Percentiles rank a stretch among this genome's conserved stretches.
Conservation (phyloP, 1,284 basidiomycete genomes). For the Tilletia caries region DNA sequence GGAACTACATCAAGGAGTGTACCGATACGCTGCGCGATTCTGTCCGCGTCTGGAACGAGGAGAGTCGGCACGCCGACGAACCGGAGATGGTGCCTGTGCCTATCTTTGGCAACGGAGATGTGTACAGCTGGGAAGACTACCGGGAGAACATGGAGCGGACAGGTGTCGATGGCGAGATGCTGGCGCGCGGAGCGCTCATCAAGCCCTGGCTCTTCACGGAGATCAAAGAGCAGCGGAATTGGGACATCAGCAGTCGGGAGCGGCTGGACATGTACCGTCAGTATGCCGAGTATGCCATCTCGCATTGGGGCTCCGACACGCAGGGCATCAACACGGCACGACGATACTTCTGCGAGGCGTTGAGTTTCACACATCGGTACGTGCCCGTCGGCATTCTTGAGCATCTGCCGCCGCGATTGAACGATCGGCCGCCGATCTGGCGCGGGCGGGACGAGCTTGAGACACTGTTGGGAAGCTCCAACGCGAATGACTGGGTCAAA, state of each 20-base stretch:
- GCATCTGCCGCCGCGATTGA: constrained; percentile 72
- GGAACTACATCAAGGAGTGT: constrained; percentile 66
- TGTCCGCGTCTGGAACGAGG: constrained; percentile 45
- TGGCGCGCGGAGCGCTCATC: constrained; percentile 88
- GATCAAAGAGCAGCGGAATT: constrained; percentile 73
- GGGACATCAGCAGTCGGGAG: constrained; percentile 90
- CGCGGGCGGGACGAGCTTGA: constrained; percentile 76
- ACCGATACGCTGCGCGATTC: constrained; percentile 74
- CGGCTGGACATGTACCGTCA: constrained; percentile 75
- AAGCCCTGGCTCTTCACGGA: constrained; percentile 80
- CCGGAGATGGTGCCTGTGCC: constrained; percentile 69
- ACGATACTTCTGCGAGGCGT: constrained; percentile 87
- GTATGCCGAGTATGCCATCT: constrained; percentile 41
- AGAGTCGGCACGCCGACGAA: constrained; percentile 31
- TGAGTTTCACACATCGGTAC: constrained; percentile 93
- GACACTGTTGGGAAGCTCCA: constrained; percentile 74
- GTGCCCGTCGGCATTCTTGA: constrained; percentile 91
- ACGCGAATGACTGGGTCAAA: constrained; percentile 88
- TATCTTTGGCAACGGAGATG: constrained; percentile 93
- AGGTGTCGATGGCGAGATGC: constrained; percentile 90
- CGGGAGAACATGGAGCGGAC: constrained; percentile 72
- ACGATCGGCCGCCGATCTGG: constrained; percentile 84
- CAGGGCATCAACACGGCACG: constrained; percentile 84
- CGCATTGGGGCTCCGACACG: constrained; percentile 52
- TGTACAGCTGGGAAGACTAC: constrained; percentile 80